Conservation (phyloP, 495 filamentous ascomycete species). For the Xylaria cubensis region DNA sequence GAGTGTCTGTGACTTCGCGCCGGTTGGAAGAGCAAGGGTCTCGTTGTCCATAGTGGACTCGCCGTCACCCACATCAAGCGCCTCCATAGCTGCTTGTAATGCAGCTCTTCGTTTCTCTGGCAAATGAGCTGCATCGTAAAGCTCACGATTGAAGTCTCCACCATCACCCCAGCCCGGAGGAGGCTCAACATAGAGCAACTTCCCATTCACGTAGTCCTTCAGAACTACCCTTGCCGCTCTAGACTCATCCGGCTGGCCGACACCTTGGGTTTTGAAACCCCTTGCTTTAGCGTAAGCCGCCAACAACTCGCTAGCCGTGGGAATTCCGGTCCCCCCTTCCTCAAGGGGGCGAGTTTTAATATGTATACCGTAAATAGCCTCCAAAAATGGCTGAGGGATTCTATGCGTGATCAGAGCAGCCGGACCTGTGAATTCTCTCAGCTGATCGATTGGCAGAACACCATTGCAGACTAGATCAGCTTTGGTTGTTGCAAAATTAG, state of each 20-base stretch:
- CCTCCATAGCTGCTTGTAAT: conserved; percentile 56
- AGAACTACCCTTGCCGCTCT: conserved; percentile 88
- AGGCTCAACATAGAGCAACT: conserved; percentile 89
- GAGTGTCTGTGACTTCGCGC: conserved; percentile 73
- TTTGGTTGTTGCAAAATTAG: conserved; percentile 96
- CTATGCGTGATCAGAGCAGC: conserved; percentile 84
- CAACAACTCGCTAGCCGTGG: conserved; percentile 87
- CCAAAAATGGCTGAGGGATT: conserved; percentile 88
- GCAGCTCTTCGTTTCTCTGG: conserved; percentile 73
- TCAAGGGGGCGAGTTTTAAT: conserved; percentile 82
- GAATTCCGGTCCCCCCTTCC: conserved; percentile 90
- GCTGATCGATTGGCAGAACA: conserved; percentile 95
- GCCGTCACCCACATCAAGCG: conserved; percentile 47
- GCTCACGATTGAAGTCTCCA: conserved; percentile 81
- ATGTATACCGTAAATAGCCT: conserved; percentile 91
- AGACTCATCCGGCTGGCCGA: conserved; percentile 91
- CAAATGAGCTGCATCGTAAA: conserved; percentile 82
- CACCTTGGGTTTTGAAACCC: conserved; percentile 86
- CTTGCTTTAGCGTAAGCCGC: conserved; percentile 85
- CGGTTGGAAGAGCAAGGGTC: conserved; percentile 55
- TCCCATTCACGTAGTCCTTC: conserved; percentile 98
- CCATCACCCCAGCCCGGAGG: conserved; percentile 79
- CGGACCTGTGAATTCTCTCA: conserved; percentile 92
- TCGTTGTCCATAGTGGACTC: conserved; percentile 53
- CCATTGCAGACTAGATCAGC: conserved; percentile 96